Evolutionary conservation across 495 filamentous ascomycete genomes (phyloP).

Genomic region (Annulohypoxylon stygium): DNA sequence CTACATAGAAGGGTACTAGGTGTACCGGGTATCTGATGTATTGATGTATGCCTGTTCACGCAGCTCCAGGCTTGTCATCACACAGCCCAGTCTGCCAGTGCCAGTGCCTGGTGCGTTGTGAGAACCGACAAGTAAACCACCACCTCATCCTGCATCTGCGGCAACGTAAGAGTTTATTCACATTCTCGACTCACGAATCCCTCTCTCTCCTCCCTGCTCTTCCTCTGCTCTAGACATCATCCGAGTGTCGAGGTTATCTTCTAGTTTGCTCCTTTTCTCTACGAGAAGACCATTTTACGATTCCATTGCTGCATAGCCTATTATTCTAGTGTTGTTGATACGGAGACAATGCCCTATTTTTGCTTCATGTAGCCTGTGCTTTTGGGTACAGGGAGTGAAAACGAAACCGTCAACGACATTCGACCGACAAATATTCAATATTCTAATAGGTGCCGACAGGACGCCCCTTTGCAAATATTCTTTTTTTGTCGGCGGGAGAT

Average conservation of each 20-base stretch:
- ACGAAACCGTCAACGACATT: slow-evolving; percentile 23
- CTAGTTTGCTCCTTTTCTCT: slow-evolving; percentile 14
- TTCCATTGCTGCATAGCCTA: background rate
- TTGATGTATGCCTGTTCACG: slow-evolving; percentile 21
- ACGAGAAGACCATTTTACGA: background rate
- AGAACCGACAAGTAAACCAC: slow-evolving; percentile 36
- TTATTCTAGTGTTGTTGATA: slow-evolving; percentile 11
- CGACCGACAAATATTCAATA: slow-evolving; percentile 3
- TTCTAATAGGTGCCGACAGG: slow-evolving; percentile 6
- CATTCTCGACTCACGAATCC: background rate
- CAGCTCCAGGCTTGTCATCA: slow-evolving; percentile 35
- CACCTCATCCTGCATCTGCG: slow-evolving; percentile 44
- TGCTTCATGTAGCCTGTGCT: slow-evolving; percentile 23
- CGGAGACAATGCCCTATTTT: slow-evolving; percentile 20
- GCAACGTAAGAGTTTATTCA: slow-evolving; percentile 43
- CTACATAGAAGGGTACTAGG: too few relatives aligned
- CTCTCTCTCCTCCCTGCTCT: slow-evolving; percentile 15
- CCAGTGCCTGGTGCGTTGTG: slow-evolving; percentile 23
- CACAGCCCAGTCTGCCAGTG: slow-evolving; percentile 22
- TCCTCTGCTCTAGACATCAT: slow-evolving; percentile 9
- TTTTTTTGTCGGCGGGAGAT: slow-evolving; percentile 1
- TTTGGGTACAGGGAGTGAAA: slow-evolving; percentile 22
- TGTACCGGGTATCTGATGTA: background rate
- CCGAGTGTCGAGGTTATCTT: background rate
- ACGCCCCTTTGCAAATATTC: slow-evolving; percentile 1